These are phyloP conservation scores for Exophiala sp. DNA, from an alignment of 2,329 filamentous ascomycete species.

Conservation along the genomic window DNA sequence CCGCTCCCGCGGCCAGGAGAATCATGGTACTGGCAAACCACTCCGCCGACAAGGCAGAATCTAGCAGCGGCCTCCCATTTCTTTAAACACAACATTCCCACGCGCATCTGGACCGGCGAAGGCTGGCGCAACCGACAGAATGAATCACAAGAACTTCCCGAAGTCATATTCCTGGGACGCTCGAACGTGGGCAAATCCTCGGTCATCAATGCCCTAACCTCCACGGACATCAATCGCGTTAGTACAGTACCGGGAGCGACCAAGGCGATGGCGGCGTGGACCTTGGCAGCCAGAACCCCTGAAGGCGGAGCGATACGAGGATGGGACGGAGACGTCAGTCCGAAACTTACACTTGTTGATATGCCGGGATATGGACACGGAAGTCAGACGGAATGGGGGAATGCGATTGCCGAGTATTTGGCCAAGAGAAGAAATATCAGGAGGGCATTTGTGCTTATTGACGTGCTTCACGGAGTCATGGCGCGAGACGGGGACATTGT, in stretches of 20 bases:
- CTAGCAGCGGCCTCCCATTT: conserved; percentile 39
- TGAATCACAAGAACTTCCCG: conserved; percentile 43
- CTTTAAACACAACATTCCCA: conserved; percentile 45
- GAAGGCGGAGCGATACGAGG: conserved; percentile 30
- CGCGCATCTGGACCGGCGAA: conserved; percentile 55
- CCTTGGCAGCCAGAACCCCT: conserved; percentile 47
- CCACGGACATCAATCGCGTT: conserved; percentile 24
- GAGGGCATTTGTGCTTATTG: conserved; percentile 59
- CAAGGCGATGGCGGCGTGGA: conserved; percentile 61
- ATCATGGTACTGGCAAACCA: conserved; percentile 45
- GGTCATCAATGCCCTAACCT: conserved; percentile 59
- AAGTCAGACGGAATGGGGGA: conserved; percentile 57
- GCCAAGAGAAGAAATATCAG: conserved; percentile 56
- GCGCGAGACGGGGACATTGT: conserved; percentile 54
- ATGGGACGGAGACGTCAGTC: conserved; percentile 31
- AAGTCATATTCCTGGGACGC: conserved; percentile 62
- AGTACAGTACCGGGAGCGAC: conserved; percentile 53
- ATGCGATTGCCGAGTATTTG: conserved; percentile 64
- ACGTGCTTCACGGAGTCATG: conserved; percentile 59
- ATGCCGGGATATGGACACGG: conserved; percentile 66
- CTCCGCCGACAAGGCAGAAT: conserved; percentile 40
- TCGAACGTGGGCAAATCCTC: conserved; percentile 66
- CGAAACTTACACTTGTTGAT: conserved; percentile 57
- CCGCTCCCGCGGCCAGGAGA: background rate
- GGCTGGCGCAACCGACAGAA: conserved; percentile 53